phyloP scores from a whole-genome alignment of 1,284 basidiomycete genomes.

The Marasmius oreades region DNA sequence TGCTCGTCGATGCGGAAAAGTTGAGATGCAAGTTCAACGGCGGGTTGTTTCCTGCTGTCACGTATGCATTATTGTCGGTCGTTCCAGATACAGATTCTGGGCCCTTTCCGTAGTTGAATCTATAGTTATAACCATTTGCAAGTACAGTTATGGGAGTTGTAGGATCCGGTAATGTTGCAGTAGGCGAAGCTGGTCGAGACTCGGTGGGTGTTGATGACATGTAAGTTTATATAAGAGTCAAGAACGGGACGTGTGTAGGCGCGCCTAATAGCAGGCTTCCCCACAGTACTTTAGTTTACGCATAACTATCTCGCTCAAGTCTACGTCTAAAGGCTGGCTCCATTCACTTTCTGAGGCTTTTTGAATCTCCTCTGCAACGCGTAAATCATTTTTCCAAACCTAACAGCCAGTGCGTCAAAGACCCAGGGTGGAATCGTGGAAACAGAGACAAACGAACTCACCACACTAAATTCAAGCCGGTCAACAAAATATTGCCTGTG shows the following conservation, averaged over 20 bases:
- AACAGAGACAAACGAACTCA: slow-evolving; percentile 28
- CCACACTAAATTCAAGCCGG: slow-evolving; percentile 71
- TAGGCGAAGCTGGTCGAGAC: slow-evolving; percentile 30
- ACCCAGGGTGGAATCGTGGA: background rate
- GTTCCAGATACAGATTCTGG: background rate
- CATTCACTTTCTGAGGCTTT: background rate
- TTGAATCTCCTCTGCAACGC: background rate
- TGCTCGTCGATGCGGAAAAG: slow-evolving; percentile 36
- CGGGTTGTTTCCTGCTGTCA: slow-evolving; percentile 1
- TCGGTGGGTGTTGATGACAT: slow-evolving; percentile 23
- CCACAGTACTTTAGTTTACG: too few relatives aligned
- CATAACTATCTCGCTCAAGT: too few relatives aligned
- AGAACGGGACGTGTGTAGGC: background rate
- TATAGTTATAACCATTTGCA: background rate
- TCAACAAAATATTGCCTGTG: slow-evolving; percentile 55
- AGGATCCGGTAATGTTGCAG: background rate
- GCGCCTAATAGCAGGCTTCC: too few relatives aligned
- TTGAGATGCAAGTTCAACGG: slow-evolving; percentile 27
- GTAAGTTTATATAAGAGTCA: background rate
- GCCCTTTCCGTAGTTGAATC: background rate
- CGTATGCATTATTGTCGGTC: background rate
- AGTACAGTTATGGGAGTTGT: background rate
- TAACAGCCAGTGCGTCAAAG: background rate
- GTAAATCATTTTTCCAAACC: background rate
- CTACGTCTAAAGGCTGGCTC: too few relatives aligned